phyloP scores from a whole-genome alignment of 306 rosid species.

The Rubus idaeus region DNA sequence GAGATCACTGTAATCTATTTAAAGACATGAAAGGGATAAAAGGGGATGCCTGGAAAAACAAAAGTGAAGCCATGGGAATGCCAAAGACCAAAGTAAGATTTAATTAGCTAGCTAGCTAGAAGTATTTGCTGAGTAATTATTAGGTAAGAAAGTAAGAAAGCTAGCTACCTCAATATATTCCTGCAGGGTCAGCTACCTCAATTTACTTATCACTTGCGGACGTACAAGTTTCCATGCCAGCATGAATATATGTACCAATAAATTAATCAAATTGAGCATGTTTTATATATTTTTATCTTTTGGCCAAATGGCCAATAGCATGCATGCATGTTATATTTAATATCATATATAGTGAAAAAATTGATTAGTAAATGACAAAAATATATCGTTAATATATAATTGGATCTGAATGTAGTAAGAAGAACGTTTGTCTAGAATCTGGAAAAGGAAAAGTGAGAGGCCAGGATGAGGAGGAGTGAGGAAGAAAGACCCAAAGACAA shows the following conservation, averaged over 20 bases:
- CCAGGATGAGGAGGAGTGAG: slow-evolving; percentile 13
- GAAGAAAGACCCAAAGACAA: slow-evolving; percentile 67
- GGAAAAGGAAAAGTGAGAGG: slow-evolving; percentile 57
- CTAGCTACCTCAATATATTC: not conserved
- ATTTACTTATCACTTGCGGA: no score
- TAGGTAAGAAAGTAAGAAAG: slow-evolving; percentile 42
- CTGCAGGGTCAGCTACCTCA: not conserved
- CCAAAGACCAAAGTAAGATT: slow-evolving; percentile 21
- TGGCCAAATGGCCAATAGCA: no score
- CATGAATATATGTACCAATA: no score
- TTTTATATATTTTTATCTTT: no score
- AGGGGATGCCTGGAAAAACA: slow-evolving; percentile 25
- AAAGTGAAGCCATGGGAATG: slow-evolving; percentile 34
- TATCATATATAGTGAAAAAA: not conserved
- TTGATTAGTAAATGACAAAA: not conserved
- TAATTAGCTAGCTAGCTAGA: slow-evolving; percentile 4
- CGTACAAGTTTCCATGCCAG: no score
- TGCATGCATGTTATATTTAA: no score
- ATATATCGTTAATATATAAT: not conserved
- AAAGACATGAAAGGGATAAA: slow-evolving; percentile 36
- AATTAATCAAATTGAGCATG: not conserved
- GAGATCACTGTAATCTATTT: slow-evolving; percentile 22
- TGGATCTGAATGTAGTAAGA: slow-evolving; percentile 26
- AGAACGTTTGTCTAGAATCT: slow-evolving; percentile 89
- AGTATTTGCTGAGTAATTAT: slow-evolving; percentile 62